Evolutionary conservation across 2,329 filamentous ascomycete species (phyloP), one percentile per base, ranked within the genome.

Genomic region (Hirsutella minnesotensis): DNA sequence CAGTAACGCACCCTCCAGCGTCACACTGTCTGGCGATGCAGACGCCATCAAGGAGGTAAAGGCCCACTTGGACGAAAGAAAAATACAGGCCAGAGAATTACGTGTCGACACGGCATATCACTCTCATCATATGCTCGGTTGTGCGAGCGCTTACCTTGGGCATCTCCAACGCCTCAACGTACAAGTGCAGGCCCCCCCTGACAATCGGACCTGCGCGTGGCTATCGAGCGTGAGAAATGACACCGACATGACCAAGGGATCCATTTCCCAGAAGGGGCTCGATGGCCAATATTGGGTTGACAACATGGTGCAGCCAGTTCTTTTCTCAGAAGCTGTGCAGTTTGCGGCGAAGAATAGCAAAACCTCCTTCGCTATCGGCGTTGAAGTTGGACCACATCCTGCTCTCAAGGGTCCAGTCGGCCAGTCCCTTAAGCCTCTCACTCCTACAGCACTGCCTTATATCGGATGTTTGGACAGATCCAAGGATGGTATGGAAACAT

Each of bases 61-160:
- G 40, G 45, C 38, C 1, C 24, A 56, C 2, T 41, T 61, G 0
- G 44, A 54, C 2, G 51, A 50, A 9, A 46, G 52, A 7, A 45
- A 51, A 20, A 49, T 53, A 5, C 60, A 65, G 39, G 46, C 52
- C 2, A 47, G 61, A 3, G 31, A 45, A 1, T 51, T 70, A 0
- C 52, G 56, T 16, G 61, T 66, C 3, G 59, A 65, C 42, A 60
- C 44, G 5, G 67, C 66, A 0, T 70, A 69, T 3, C 60, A 60
- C 24, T 69, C 67, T 1, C 56, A 58, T 18, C 61, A 67, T 40
- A 68, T 68, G 61, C 37, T 24, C 38, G 1, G 10, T 45, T 34
- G 44, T 47, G 5, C 43, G 56, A 27, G 54, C 47, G 2, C 49
- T 7, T 62, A 61, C 43, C 42, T 53, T 40, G 46, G 46, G 3